Evolutionary conservation across 176 grass and related monocot genomes (phyloP).

Genomic region (Microstegium vimineum): DNA sequence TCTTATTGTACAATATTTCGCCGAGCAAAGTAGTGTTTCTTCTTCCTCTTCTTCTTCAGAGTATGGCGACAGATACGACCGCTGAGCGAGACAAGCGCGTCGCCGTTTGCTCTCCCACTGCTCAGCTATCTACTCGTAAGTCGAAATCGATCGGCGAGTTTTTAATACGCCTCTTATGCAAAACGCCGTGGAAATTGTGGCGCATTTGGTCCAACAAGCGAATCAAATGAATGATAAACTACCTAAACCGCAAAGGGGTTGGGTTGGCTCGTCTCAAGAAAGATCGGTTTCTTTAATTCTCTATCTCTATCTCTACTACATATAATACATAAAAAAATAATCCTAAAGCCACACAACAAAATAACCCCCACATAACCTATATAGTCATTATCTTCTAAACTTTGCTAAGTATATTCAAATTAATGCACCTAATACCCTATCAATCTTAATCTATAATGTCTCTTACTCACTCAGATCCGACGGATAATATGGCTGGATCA

Average conservation of each 20-base stretch:
- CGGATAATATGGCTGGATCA: too few species aligned
- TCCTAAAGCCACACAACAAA: too few species aligned
- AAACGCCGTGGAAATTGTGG: neutral
- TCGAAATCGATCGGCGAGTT: neutral
- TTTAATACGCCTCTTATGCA: neutral
- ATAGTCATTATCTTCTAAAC: too few species aligned
- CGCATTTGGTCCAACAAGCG: slow-evolving; percentile 14
- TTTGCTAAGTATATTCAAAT: too few species aligned
- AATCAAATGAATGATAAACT: slow-evolving; percentile 11
- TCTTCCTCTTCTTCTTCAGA: neutral
- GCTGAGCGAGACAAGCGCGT: neutral
- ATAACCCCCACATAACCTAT: too few species aligned
- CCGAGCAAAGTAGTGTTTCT: neutral
- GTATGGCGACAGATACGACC: neutral
- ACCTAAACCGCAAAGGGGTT: neutral
- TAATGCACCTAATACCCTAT: too few species aligned
- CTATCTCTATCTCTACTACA: too few species aligned
- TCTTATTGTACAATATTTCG: neutral
- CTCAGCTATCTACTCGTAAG: neutral
- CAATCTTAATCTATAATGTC: too few species aligned
- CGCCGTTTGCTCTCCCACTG: slow-evolving; percentile 19
- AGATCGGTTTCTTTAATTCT: slow-evolving; percentile 1
- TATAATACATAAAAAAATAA: too few species aligned
- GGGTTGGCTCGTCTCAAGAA: neutral
- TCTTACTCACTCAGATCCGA: too few species aligned